phyloP scores from a whole-genome alignment of 192 early-diverging fungal genomes.

The Umbelopsis sp. region DNA sequence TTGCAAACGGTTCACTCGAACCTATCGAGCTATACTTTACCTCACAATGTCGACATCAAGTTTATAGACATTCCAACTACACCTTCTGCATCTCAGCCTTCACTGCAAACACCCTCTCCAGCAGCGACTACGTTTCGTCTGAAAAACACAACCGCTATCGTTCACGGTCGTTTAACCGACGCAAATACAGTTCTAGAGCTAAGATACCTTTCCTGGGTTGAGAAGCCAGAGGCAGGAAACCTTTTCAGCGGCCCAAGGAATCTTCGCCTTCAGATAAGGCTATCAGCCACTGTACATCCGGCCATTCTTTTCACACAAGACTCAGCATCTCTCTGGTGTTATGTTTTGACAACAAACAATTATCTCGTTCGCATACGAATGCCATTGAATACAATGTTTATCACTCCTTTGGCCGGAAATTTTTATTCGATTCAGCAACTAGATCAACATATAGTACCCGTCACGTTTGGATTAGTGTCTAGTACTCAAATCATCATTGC shows the following conservation, averaged over 20 bases:
- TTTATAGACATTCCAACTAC: slow-evolving; percentile 7
- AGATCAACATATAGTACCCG: background rate
- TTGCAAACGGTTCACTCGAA: background rate
- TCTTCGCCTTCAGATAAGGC: background rate
- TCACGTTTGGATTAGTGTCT: background rate
- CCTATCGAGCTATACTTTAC: slow-evolving; percentile 1
- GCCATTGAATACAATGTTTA: background rate
- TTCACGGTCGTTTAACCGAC: background rate
- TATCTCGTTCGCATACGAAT: background rate
- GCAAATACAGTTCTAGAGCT: background rate
- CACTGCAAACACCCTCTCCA: background rate
- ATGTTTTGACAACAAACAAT: background rate
- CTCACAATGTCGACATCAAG: slow-evolving; percentile 4
- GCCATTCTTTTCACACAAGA: background rate
- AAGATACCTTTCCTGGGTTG: background rate
- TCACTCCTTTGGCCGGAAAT: background rate
- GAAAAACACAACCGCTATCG: background rate
- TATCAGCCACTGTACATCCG: background rate
- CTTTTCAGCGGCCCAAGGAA: background rate
- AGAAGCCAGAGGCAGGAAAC: background rate
- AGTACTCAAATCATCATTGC: background rate
- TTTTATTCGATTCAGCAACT: background rate
- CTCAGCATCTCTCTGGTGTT: background rate
- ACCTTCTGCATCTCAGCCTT: background rate
- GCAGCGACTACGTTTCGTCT: background rate